These are phyloP conservation scores for Phalaenopsis equestris DNA, from an alignment of 106 monocot genomes.

Conservation along the genomic window DNA sequence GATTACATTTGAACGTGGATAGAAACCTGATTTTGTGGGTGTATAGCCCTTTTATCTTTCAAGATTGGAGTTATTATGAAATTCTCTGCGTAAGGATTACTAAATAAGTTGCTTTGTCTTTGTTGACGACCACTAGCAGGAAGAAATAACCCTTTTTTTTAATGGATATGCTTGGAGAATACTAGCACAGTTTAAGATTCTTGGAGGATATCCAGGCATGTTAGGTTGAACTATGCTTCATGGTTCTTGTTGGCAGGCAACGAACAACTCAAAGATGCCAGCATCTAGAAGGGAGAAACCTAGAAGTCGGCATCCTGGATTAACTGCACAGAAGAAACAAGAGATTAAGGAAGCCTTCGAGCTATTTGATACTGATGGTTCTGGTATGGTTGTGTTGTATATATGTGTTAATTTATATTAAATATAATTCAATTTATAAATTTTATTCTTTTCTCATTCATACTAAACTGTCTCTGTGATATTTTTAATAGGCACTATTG, in stretches of 20 bases:
- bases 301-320: conserved; percentile 39
- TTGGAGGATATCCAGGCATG: not conserved
- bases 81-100: not conserved
- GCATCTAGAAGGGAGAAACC: conserved; percentile 45
- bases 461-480: not conserved
- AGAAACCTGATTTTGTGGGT: no score
- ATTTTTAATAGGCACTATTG: conserved; percentile 65
- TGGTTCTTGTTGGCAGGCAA: conserved; percentile 18
- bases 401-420: conserved; percentile 1
- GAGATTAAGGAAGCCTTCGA: conserved; percentile 98
- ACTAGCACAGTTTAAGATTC: no score
- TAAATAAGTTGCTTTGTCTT: not conserved
- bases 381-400: conserved; percentile 45
- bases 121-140: no score
- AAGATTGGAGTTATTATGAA: no score
- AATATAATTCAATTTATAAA: not conserved
- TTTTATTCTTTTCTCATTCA: conserved; percentile 1
- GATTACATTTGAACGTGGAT: no score
- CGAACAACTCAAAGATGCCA: conserved; percentile 10
- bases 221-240: not conserved
- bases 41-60: no score
- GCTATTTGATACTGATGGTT: conserved; percentile 91
- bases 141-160: no score
- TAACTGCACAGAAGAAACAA: conserved; percentile 58
- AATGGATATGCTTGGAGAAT: no score